These are phyloP conservation scores for Cyberlindnera sargentensis DNA, from an alignment of 805 yeast genomes.

Conservation along the genomic window DNA sequence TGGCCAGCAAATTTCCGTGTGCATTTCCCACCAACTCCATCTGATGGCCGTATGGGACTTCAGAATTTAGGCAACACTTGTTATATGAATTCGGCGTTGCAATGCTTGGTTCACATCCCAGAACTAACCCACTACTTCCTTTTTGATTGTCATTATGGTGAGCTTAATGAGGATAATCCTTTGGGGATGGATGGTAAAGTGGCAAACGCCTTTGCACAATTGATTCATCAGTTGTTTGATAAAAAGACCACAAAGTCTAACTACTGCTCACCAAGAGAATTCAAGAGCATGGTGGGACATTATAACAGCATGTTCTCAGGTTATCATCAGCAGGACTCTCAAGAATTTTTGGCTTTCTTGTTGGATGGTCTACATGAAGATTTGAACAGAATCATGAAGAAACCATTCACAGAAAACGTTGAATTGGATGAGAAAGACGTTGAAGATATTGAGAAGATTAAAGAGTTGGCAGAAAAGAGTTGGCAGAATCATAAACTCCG, in stretches of 20 bases:
- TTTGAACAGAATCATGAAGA: constrained; percentile 69
- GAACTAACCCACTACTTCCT: constrained; percentile 74
- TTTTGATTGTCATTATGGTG: constrained; percentile 49
- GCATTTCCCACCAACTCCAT: constrained; percentile 25
- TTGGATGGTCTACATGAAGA: constrained; percentile 91
- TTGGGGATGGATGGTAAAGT: constrained; percentile 80
- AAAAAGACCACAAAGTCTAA: constrained; percentile 14
- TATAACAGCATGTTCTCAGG: constrained; percentile 75
- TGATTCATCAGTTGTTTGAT: constrained; percentile 54
- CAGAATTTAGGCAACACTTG: constrained; percentile 84
- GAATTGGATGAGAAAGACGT: constrained; percentile 62
- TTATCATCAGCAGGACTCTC: constrained; percentile 87
- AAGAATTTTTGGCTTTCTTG: constrained; percentile 82
- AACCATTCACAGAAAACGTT: constrained; percentile 88
- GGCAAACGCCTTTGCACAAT: constrained; percentile 65
- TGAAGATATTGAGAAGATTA: constrained; percentile 43
- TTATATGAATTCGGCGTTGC: constrained; percentile 92
- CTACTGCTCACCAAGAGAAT: constrained; percentile 51
- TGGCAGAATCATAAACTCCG: constrained; percentile 77
- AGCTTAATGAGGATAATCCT: constrained; percentile 72
- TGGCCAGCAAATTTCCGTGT: constrained; percentile 32
- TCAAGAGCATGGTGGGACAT: constrained; percentile 72
- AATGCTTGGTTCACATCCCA: constrained; percentile 81
- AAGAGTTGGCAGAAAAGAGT: constrained; percentile 60
- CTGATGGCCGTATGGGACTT: constrained; percentile 53